These are phyloP conservation scores for Leishmania major DNA, from an alignment of 208 protist genomes.

Conservation along the genomic window DNA sequence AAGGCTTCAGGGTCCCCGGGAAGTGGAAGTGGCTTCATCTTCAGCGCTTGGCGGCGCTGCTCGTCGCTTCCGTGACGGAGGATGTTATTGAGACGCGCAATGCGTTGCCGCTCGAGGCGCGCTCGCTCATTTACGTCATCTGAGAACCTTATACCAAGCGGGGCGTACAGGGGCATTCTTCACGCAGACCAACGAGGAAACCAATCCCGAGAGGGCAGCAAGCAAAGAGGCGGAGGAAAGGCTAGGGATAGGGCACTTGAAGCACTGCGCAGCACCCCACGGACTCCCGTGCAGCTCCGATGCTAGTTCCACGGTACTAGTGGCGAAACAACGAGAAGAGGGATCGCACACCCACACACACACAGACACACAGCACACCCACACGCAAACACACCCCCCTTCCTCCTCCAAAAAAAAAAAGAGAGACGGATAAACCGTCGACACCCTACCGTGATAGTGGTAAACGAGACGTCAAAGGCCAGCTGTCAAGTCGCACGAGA, in stretches of 20 bases:
- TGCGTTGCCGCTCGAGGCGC: background rate
- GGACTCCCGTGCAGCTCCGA: too few relatives aligned
- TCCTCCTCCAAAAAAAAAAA: background rate
- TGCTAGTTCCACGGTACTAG: background rate
- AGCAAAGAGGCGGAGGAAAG: background rate
- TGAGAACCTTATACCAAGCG: background rate
- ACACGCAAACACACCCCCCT: background rate
- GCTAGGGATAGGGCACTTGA: too few relatives aligned
- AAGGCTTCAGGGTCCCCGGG: conserved; percentile 4
- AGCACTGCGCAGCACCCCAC: too few relatives aligned
- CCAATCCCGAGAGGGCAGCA: background rate
- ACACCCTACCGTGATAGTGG: background rate
- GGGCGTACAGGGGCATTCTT: conserved; percentile 1
- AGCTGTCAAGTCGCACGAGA: background rate
- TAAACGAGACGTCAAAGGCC: background rate
- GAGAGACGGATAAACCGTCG: background rate
- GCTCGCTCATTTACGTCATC: background rate
- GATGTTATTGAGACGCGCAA: background rate
- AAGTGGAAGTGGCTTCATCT: conserved; percentile 5
- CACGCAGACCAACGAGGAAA: too few relatives aligned
- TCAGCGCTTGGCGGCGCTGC: conserved; percentile 12
- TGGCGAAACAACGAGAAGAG: background rate
- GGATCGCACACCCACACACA: background rate
- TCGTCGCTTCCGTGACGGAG: conserved; percentile 10
- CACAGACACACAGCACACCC: background rate